Percentiles rank a stretch among this genome's conserved stretches.
These are phyloP conservation scores for Dothidotthia symphoricarpi DNA, from an alignment of 2,329 filamentous ascomycete genomes.

Conservation along the genomic window DNA sequence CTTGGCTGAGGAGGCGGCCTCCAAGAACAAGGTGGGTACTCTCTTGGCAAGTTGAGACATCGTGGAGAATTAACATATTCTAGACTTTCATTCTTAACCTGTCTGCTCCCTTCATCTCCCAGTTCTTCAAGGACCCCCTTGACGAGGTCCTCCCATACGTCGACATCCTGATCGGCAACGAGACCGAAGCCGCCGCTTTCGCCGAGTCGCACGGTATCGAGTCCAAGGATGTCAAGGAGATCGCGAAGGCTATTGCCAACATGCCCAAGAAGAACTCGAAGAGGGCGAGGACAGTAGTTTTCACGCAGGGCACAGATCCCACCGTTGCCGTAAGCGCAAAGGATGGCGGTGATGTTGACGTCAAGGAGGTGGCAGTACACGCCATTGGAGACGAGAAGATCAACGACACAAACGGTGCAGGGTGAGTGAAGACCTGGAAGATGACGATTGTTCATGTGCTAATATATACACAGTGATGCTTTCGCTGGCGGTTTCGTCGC, in stretches of 20 bases:
- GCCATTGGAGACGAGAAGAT: slow-evolving; percentile 75
- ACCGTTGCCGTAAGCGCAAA: slow-evolving; percentile 77
- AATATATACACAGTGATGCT: slow-evolving; percentile 63
- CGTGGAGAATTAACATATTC: slow-evolving; percentile 3
- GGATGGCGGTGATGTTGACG: slow-evolving; percentile 60
- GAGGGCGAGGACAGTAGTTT: slow-evolving; percentile 80
- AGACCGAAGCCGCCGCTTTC: slow-evolving; percentile 88
- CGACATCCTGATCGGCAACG: slow-evolving; percentile 95
- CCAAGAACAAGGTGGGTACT: slow-evolving; percentile 71
- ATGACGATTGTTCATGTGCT: slow-evolving; percentile 1
- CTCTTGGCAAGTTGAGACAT: slow-evolving; percentile 10
- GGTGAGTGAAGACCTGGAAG: slow-evolving; percentile 43
- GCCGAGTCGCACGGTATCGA: slow-evolving; percentile 74
- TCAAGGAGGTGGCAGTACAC: slow-evolving; percentile 79
- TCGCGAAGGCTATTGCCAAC: slow-evolving; percentile 80
- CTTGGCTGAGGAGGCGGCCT: slow-evolving; percentile 83
- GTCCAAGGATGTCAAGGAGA: slow-evolving; percentile 75
- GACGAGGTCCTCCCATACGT: slow-evolving; percentile 86
- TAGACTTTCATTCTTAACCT: slow-evolving; percentile 81
- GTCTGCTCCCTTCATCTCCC: slow-evolving; percentile 90
- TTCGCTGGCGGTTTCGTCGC: slow-evolving; percentile 94
- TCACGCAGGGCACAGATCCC: slow-evolving; percentile 92
- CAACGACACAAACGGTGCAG: slow-evolving; percentile 94
- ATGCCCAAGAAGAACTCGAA: slow-evolving; percentile 88
- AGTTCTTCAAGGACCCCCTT: slow-evolving; percentile 97